Evolutionary conservation across 306 rosid genomes (phyloP).

Genomic region (Ammopiptanthus mongolicus): DNA sequence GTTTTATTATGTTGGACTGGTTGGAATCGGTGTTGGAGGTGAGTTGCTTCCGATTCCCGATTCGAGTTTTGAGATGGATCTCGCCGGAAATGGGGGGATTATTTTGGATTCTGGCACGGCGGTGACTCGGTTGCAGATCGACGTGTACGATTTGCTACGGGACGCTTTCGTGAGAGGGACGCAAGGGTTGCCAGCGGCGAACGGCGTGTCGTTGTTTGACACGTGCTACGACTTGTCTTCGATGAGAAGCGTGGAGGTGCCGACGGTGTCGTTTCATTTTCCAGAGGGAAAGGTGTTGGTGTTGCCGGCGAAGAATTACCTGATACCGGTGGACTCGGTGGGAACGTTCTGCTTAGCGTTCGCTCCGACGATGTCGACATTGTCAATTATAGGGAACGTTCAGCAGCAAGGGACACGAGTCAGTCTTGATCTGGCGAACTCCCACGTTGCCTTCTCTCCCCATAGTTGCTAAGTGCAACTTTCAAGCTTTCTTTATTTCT

Average conservation of each 20-base stretch:
- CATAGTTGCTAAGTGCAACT: conserved; percentile 36
- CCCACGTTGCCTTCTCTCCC: conserved; percentile 56
- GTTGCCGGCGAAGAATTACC: conserved; percentile 73
- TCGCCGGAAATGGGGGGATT: conserved; percentile 54
- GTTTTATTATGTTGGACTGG: conserved; percentile 56
- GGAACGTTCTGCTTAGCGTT: conserved; percentile 88
- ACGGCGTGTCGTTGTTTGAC: conserved; percentile 60
- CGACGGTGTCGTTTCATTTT: conserved; percentile 71
- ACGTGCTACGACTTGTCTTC: conserved; percentile 76
- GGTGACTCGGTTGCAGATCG: conserved; percentile 63
- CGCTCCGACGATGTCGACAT: conserved; percentile 54
- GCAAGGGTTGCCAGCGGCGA: conserved; percentile 20
- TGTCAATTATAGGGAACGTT: conserved; percentile 78
- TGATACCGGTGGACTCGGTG: conserved; percentile 74
- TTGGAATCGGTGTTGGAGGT: conserved; percentile 70
- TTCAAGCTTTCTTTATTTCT: too few species aligned
- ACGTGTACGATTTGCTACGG: conserved; percentile 45
- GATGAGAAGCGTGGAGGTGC: conserved; percentile 60
- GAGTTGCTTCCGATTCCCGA: conserved; percentile 42
- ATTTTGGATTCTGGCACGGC: conserved; percentile 92
- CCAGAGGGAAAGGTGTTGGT: conserved; percentile 43
- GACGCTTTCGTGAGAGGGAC: conserved; percentile 55
- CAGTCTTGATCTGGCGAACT: conserved; percentile 49
- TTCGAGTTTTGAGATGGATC: conserved; percentile 37
- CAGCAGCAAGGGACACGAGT: conserved; percentile 98